Evolutionary conservation across 495 filamentous ascomycete species (phyloP), one percentile per base, ranked within the genome.

Genomic region (Aspergillus heteromorphus): DNA sequence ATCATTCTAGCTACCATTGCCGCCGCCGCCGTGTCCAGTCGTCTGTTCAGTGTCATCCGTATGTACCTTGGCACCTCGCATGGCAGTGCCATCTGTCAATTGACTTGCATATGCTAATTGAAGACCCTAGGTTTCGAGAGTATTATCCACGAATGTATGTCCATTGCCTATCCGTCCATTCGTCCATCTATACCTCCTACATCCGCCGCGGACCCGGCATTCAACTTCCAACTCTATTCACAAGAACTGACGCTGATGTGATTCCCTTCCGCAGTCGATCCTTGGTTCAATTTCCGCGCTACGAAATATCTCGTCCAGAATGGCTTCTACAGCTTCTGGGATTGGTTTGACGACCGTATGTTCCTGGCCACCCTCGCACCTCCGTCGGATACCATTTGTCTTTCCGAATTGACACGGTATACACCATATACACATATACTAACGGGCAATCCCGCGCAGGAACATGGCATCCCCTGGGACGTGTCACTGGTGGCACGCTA

Each of bases 221-320:
- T 30, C 48, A 21, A 19, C 48, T 51, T 47, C 47, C 55, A 48
- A 21, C 51, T 25, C 29, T 42, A 48, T 47, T 19, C 34, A 31
- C 30, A 48, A 5, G 31, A 49, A 56, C 45, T 48, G 57, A 59
- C 56, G 68, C 61, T 62, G 43, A 51, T 45, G 53, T 30, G 6
- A 50, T 54, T 27, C 64, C 42, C 4, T 51, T 20, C 57, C 7
- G 11, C 21, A 97, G 93, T 97, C 74, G 93, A 99, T 73, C 95
- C 95, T n/a, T 99, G 95, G 95, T 99, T 99, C 74, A 99, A 99
- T 73, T 99, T 99, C 74, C 81, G 95, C 64, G 95, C 95, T 57
- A 97, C 95, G 45, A 97, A 97, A 75, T 97, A 99, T 62, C 82
- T 99, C 45, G 87, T 97, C 51, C 81, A 93, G 63, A 80, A 99